Evolutionary conservation across 2,329 filamentous ascomycete genomes (phyloP), one percentile per base, ranked within the genome.

Genomic region (Sodiomyces alkalinus): DNA sequence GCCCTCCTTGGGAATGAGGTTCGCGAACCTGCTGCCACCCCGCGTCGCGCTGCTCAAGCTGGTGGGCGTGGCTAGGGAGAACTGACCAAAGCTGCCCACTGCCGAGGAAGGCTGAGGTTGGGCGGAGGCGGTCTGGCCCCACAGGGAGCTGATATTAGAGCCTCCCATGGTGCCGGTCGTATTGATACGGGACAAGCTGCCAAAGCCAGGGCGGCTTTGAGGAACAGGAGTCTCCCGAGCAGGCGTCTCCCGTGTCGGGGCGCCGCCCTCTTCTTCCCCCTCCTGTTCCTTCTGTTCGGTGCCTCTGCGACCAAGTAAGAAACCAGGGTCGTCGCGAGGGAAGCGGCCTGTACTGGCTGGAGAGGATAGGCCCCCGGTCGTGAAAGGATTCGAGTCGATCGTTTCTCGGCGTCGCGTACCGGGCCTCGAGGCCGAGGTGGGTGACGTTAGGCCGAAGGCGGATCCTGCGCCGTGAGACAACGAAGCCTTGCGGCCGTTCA

Each of bases 71-170:
- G 68, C 52, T 29, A 92, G 52, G n/a, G 80, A 76, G 51, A 96
- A 96, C 43, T 75, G 90, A 8, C 87, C 87, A 53, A 98, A 98
- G 14, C 76, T 76, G 19, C 87, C 85, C 62, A 86, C 80, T 14
- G 64, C 42, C 6, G 52, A 40, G 12, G 50, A 23, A 1, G 27
- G n/a, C n/a, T 24, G 35, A 10, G 24, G 14, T 8, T 29, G 27
- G n/a, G 28, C 19, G 6, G 22, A 16, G 17, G n/a, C 16, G 12
- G 17, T 8, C 39, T 29, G 27, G 16, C 55, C 55, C 61, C 63
- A 67, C 2, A 61, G 51, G 8, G 61, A 59, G n/a, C 31, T 36
- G 51, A 31, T 23, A 46, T 44, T 36, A 10, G 48, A 43, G 14
- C 56, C 58, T 17, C 18, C 15, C 37, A 67, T 60, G 4, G 48